phyloP scores from a whole-genome alignment of 805 yeast genomes.

The Metschnikowia proteae region DNA sequence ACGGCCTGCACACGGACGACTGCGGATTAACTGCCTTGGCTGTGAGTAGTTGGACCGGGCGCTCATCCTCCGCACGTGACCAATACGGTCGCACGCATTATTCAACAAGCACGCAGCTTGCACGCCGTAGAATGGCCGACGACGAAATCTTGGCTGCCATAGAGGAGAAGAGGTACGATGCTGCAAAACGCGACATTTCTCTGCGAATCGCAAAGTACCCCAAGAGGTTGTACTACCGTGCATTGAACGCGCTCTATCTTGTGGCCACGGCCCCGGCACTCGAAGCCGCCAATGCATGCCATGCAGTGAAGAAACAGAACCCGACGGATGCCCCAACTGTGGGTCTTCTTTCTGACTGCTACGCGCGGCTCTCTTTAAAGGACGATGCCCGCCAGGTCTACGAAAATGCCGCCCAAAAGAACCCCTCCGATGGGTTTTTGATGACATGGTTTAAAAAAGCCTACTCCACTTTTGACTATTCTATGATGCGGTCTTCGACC shows the following conservation, averaged over 20 bases:
- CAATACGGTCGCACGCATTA: not conserved
- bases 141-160: slow-evolving; percentile 40
- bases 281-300: slow-evolving; percentile 31
- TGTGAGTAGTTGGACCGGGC: too few relatives aligned
- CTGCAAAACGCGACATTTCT: slow-evolving; percentile 49
- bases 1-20: not conserved
- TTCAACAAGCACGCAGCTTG: not conserved
- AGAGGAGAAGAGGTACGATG: slow-evolving; percentile 48
- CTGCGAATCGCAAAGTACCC: slow-evolving; percentile 55
- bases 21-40: not conserved
- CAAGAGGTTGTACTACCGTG: slow-evolving; percentile 50
- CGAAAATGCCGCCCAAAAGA: slow-evolving; percentile 56
- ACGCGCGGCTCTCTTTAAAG: slow-evolving; percentile 26
- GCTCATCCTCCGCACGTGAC: not conserved
- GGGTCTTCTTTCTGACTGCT: slow-evolving; percentile 44
- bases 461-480: slow-evolving; percentile 43
- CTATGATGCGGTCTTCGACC: slow-evolving; percentile 51
- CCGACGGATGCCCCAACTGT: slow-evolving; percentile 58
- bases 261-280: slow-evolving; percentile 30
- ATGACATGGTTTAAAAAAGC: slow-evolving; percentile 57
- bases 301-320: slow-evolving; percentile 26
- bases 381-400: slow-evolving; percentile 46
- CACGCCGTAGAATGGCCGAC: slow-evolving; percentile 17
- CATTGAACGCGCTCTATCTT: slow-evolving; percentile 37
- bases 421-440: slow-evolving; percentile 46